Evolutionary conservation across 306 rosid species (phyloP).

Genomic region (Cucurbita ficifolia): DNA sequence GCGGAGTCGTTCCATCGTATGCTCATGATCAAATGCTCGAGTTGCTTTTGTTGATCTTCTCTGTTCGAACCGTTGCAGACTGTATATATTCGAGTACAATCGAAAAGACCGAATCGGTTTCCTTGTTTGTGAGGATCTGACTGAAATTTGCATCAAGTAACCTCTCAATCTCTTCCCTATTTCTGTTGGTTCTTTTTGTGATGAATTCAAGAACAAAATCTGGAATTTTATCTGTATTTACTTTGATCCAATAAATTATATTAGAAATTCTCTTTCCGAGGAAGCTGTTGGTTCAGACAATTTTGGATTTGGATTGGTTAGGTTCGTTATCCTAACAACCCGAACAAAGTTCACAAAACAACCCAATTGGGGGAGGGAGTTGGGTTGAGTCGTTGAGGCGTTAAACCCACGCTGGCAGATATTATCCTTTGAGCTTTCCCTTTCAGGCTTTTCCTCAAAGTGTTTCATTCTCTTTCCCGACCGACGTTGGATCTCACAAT

Average conservation of each 20-base stretch:
- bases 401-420: too few relatives aligned
- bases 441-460: too few relatives aligned
- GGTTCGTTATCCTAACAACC: too few relatives aligned
- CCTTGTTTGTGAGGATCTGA: neutral
- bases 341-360: too few relatives aligned
- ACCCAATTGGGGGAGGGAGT: too few relatives aligned
- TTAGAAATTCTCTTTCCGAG: neutral
- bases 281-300: neutral
- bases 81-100: neutral
- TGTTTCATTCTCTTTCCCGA: too few relatives aligned
- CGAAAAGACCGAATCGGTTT: neutral
- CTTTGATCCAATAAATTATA: neutral
- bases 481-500: too few relatives aligned
- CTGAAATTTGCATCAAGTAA: neutral
- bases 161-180: neutral
- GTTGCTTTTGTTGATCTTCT: neutral
- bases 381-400: too few relatives aligned
- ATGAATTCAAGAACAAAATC: slow-evolving; percentile 4
- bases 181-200: neutral
- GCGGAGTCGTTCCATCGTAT: neutral
- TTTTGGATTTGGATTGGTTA: too few relatives aligned
- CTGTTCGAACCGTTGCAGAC: neutral
- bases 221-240: slow-evolving; percentile 3
- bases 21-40: neutral
- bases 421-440: too few relatives aligned